phyloP scores from a whole-genome alignment of 2,329 filamentous ascomycete genomes.

The Zymoseptoria ardabiliae region DNA sequence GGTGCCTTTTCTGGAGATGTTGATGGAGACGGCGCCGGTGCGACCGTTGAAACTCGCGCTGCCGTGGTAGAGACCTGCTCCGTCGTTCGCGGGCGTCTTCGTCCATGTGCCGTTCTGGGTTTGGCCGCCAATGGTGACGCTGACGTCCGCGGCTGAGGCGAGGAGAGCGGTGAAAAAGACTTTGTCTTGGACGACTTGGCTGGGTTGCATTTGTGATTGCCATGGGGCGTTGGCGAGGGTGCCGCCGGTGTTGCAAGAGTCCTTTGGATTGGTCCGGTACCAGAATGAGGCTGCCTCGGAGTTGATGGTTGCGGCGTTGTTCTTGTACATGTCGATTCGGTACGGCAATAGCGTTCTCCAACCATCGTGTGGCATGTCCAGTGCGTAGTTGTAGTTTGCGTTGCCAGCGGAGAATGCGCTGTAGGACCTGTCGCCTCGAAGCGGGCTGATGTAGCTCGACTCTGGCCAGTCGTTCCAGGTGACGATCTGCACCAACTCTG shows the following conservation, averaged over 20 bases:
- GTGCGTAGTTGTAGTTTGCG: conserved; percentile 44
- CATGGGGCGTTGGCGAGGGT: conserved; percentile 19
- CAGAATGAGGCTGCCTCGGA: conserved; percentile 35
- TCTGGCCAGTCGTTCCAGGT: conserved; percentile 54
- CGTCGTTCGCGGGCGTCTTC: conserved; percentile 14
- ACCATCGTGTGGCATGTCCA: conserved; percentile 43
- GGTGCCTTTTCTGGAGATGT: conserved; percentile 27
- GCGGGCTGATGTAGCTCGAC: conserved; percentile 46
- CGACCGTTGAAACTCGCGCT: conserved; percentile 32
- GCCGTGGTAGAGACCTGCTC: conserved; percentile 18
- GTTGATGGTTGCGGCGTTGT: conserved; percentile 24
- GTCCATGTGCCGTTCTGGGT: background rate
- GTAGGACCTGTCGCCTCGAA: conserved; percentile 3
- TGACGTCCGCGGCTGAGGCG: conserved; percentile 27
- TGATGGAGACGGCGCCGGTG: conserved; percentile 36
- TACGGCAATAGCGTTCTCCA: conserved; percentile 46
- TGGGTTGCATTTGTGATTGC: conserved; percentile 15
- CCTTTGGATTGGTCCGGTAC: conserved; percentile 37
- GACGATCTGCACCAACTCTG: conserved; percentile 48
- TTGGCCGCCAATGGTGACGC: conserved; percentile 33
- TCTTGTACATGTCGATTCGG: conserved; percentile 46
- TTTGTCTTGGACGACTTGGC: conserved; percentile 36
- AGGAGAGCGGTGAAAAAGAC: conserved; percentile 39
- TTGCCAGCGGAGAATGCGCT: conserved; percentile 14
- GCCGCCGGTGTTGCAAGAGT: conserved; percentile 34